Base-by-base conservation (phyloP, 495 filamentous ascomycete species). In the Lasiosphaeriaceae sp. region DNA sequence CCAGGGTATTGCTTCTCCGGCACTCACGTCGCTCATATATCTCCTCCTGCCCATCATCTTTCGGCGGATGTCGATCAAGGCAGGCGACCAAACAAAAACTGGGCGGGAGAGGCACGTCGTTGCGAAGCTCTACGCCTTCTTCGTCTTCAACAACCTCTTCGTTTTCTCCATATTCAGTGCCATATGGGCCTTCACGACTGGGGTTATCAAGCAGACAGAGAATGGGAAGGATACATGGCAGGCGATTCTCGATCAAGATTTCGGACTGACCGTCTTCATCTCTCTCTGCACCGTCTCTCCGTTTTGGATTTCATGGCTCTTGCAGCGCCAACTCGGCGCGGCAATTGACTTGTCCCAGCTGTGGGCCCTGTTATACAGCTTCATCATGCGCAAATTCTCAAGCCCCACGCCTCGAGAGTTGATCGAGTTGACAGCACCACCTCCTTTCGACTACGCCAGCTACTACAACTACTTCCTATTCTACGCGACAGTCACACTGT, bases 381-480 rank as follows among this genome's bases (percentile, higher is more conserved):
- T 87, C 69, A 86, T 94, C 66, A 80, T 84, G 56, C 87, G 89
- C 61, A 92, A 85, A 17, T 96, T 96, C 64, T 82, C 89, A 50
- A 82, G 80, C 52, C 93, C 94, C 2, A 99, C 94, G 8, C 95
- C 94, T 41, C 84, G 94, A 43, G 88, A 99, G 70, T 78, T 90
- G 60, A 97, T 97, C 64, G 90, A 96, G 66, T 85, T 92, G 73
- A 95, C 93, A 8, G 95, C 95, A 41, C 94, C 94, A 46, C 90
- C 89, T 2, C 73, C 88, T 11, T 97, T 99, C 71, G 92, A 97
- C 62, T 98, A 96, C 64, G 90, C 94, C 50, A 90, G 83, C 57
- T 97, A 97, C 74, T 97, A 97, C 77, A 97, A 97, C 68, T 90
- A 85, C 72, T 97, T 97, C 72, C 78, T 97, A 17, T 99, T 90